phyloP scores from a whole-genome alignment of 441 rosid species.

The Aquilaria agallochum region DNA sequence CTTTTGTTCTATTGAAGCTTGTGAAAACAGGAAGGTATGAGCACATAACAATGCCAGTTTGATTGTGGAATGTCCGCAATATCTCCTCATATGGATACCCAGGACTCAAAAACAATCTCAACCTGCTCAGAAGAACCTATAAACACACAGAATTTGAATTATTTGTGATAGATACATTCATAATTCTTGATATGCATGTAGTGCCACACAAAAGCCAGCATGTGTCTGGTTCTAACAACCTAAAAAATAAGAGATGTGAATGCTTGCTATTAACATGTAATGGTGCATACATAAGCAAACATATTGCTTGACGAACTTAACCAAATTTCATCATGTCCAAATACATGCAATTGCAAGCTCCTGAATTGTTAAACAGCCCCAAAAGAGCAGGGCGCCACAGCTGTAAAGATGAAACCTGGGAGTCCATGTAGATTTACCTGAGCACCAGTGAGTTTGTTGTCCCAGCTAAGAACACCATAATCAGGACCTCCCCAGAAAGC shows the following conservation, averaged over 20 bases:
- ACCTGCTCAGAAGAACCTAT: constrained; percentile 66
- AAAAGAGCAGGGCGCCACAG: too few species aligned
- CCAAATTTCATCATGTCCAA: too few species aligned
- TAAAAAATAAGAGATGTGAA: too few species aligned
- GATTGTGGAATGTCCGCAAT: constrained; percentile 78
- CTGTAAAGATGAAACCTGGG: too few species aligned
- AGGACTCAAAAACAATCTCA: constrained; percentile 85
- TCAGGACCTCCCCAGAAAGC: constrained; percentile 64
- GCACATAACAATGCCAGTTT: constrained; percentile 78
- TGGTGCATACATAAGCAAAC: too few species aligned
- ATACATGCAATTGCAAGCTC: too few species aligned
- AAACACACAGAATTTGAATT: constrained; percentile 5
- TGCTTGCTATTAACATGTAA: too few species aligned
- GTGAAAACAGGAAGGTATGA: constrained; percentile 68
- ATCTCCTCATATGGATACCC: constrained; percentile 92
- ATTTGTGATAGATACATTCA: constrained; percentile 1
- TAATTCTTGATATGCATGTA: not conserved
- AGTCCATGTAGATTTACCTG: constrained; percentile 42
- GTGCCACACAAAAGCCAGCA: too few species aligned
- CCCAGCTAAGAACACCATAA: constrained; percentile 89
- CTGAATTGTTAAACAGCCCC: too few species aligned
- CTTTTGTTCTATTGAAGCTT: constrained; percentile 72
- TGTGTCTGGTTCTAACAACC: too few species aligned
- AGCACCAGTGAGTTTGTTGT: constrained; percentile 91
- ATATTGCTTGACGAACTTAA: too few species aligned